Evolutionary conservation across 1,139 yeast genomes (phyloP).

Genomic region (Magnusiomyces fungicola): DNA sequence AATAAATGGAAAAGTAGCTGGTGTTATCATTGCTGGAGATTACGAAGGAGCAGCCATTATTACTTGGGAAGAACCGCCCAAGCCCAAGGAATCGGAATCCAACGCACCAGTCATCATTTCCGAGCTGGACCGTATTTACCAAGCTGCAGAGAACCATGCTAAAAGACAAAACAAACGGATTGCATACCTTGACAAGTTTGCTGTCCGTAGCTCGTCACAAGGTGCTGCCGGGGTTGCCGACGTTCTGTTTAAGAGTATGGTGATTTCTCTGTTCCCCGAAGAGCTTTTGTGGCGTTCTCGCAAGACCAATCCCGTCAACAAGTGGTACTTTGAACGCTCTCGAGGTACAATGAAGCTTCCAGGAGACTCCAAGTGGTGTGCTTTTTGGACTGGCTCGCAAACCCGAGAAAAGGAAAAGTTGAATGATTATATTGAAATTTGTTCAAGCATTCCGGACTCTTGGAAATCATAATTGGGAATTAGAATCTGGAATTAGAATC

Average conservation of each 20-base stretch:
- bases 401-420: slow-evolving; percentile 31
- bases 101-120: slow-evolving; percentile 19
- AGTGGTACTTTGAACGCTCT: slow-evolving; percentile 95
- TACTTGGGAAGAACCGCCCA: slow-evolving; percentile 53
- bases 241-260: slow-evolving; percentile 74
- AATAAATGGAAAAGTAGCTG: slow-evolving; percentile 59
- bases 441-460: slow-evolving; percentile 39
- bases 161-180: slow-evolving; percentile 15
- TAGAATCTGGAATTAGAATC: too few species aligned
- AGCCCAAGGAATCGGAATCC: slow-evolving; percentile 22
- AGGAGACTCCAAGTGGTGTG: slow-evolving; percentile 50
- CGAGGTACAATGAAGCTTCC: slow-evolving; percentile 55
- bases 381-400: slow-evolving; percentile 57
- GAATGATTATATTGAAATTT: slow-evolving; percentile 36
- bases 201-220: slow-evolving; percentile 73
- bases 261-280: slow-evolving; percentile 54
- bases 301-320: slow-evolving; percentile 79
- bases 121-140: slow-evolving; percentile 16
- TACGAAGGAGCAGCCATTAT: slow-evolving; percentile 93
- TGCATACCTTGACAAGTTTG: slow-evolving; percentile 87
- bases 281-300: slow-evolving; percentile 90
- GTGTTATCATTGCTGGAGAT: slow-evolving; percentile 80
- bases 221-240: slow-evolving; percentile 94
- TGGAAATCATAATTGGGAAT: slow-evolving; percentile 10
- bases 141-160: slow-evolving; percentile 11